phyloP scores from a whole-genome alignment of 1,284 basidiomycete species.

The Rhodotorula sp. region DNA sequence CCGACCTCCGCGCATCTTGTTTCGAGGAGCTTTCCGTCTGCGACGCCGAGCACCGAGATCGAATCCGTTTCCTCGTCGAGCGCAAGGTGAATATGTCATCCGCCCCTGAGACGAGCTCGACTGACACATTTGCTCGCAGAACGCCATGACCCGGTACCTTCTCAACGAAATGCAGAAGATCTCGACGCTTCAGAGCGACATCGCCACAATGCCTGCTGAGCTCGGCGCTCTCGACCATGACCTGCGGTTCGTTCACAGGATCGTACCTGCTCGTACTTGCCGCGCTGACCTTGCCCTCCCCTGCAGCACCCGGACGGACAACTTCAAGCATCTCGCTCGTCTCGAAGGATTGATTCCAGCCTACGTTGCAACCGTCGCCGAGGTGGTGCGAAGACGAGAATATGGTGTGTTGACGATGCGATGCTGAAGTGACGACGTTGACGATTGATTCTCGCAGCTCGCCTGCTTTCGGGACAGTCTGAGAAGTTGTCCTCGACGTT shows the following conservation, averaged over 20 bases:
- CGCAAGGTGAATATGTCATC: slow-evolving; percentile 33
- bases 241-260: slow-evolving; percentile 31
- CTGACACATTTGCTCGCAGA: slow-evolving; percentile 16
- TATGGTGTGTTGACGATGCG: slow-evolving; percentile 53
- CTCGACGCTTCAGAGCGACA: slow-evolving; percentile 42
- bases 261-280: rapidly evolving
- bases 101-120: too few relatives aligned
- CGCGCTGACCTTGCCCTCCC: neutral
- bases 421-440: too few relatives aligned
- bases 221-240: slow-evolving; percentile 40
- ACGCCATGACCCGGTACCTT: slow-evolving; percentile 43
- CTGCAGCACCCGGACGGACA: slow-evolving; percentile 54
- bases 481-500: slow-evolving; percentile 25
- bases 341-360: slow-evolving; percentile 87
- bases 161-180: slow-evolving; percentile 42
- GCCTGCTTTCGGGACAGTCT: slow-evolving; percentile 37
- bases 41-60: slow-evolving; percentile 39
- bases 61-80: slow-evolving; percentile 43
- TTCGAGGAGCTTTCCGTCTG: slow-evolving; percentile 37
- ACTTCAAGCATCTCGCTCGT: slow-evolving; percentile 84
- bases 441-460: slow-evolving; percentile 19
- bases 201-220: slow-evolving; percentile 36
- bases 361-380: slow-evolving; percentile 87
- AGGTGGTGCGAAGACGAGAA: slow-evolving; percentile 84
- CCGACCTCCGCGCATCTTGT: slow-evolving; percentile 22